Evolutionary conservation across 768 basidiomycete genomes (phyloP).

Genomic region (Clitopilus passeckerianus): DNA sequence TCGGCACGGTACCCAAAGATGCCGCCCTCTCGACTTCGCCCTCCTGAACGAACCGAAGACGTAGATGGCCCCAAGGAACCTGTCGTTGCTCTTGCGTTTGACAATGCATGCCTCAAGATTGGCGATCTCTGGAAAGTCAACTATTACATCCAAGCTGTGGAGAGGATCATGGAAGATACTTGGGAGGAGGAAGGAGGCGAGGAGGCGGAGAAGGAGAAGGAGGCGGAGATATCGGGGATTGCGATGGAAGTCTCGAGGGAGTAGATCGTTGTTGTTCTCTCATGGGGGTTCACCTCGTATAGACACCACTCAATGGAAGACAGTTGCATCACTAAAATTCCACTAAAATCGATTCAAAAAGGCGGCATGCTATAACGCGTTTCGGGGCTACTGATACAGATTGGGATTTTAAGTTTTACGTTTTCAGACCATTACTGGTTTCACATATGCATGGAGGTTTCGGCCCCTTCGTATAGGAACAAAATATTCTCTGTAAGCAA

Average conservation of each 20-base stretch:
- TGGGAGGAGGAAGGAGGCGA: constrained; percentile 40
- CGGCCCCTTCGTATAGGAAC: constrained; percentile 27
- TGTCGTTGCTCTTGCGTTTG: constrained; percentile 74
- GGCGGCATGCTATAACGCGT: too few species aligned
- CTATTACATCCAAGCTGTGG: constrained; percentile 69
- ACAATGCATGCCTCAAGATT: constrained; percentile 66
- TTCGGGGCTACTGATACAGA: not conserved
- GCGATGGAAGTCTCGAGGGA: not conserved
- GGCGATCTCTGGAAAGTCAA: constrained; percentile 84
- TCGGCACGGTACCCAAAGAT: constrained; percentile 91
- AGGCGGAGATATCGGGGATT: not conserved
- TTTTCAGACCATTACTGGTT: not conserved
- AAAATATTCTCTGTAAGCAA: constrained; percentile 30
- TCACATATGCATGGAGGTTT: constrained; percentile 24
- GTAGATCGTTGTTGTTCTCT: not conserved
- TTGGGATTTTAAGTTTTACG: not conserved
- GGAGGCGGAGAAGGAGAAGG: constrained; percentile 9
- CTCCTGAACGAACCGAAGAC: constrained; percentile 6
- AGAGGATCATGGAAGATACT: constrained; percentile 54
- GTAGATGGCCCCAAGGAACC: constrained; percentile 25
- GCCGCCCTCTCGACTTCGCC: constrained; percentile 44
- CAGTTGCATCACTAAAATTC: too few species aligned
- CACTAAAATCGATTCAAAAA: too few species aligned
- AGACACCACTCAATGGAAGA: too few species aligned
- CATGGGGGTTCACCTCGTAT: too few species aligned